These are phyloP conservation scores for Aegilops speltoides DNA, from an alignment of 176 grass and related monocot genomes.

Conservation along the genomic window DNA sequence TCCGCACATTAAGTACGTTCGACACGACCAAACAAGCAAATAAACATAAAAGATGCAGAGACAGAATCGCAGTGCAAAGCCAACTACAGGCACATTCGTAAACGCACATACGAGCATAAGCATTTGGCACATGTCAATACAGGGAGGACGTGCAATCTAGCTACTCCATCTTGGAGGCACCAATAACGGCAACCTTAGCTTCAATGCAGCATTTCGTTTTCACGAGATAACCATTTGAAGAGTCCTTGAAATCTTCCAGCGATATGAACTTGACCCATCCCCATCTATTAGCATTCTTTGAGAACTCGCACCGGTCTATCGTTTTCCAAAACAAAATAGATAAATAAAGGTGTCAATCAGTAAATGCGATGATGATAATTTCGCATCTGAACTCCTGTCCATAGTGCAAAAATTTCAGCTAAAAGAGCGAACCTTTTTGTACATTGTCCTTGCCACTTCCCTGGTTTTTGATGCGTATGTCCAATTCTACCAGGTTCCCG, in stretches of 20 bases:
- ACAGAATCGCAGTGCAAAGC: too few species aligned
- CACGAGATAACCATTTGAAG: constrained; percentile 36
- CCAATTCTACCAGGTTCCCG: not conserved
- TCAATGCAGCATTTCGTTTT: constrained; percentile 30
- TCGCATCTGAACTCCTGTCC: not conserved
- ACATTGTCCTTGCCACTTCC: not conserved
- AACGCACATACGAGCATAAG: too few species aligned
- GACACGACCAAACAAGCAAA: too few species aligned
- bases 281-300: not conserved
- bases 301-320: constrained; percentile 5
- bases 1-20: too few species aligned
- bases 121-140: too few species aligned
- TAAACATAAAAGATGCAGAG: too few species aligned
- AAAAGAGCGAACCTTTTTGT: not conserved
- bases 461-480: constrained; percentile 21
- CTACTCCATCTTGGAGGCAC: constrained; percentile 29
- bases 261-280: constrained; percentile 31
- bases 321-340: not conserved
- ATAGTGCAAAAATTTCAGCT: not conserved
- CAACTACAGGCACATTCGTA: too few species aligned
- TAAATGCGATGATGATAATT: not conserved
- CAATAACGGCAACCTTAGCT: constrained; percentile 15
- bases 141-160: not conserved
- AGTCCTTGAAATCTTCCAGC: constrained; percentile 31
- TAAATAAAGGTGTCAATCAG: not conserved